Evolutionary conservation across 352 stramenopile genomes (phyloP), one percentile per base, ranked within the genome.

Genomic region (Pythium scleroteichum): DNA sequence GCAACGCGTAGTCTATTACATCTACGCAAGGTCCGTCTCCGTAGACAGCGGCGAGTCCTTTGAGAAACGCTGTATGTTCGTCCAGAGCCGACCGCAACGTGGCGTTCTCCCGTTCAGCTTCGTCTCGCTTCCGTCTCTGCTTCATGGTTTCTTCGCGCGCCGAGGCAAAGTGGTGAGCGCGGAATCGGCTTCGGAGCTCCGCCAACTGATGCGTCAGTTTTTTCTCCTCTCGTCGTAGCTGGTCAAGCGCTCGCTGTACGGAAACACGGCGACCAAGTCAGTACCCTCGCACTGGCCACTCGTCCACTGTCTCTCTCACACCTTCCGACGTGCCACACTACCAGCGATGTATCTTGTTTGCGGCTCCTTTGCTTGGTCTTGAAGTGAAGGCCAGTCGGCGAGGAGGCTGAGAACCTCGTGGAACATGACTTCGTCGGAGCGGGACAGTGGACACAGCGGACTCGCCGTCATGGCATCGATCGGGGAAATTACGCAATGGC

Each of bases 341-440:
- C 38, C 38, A 44, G 14, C 29, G 29, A 10, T 10, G 10, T 35
- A 13, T 44, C 17, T 44, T 44, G 38, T 5, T 13, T 44, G 13
- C 4, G 38, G 38, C 38, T 19, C 7, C n/a, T n/a, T n/a, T 5
- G 29, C 5, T 35, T 51, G 20, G 22, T 53, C 46, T 4, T 24
- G 23, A 2, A 17, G 19, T 16, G 46, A 52, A 14, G 23, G 17
- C 46, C 22, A 33, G 23, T 52, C 47, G 14, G 47, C 26, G 4
- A 53, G 47, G 16, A 53, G 47, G 4, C 24, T 26, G 16, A 53
- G 47, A 9, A 53, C 16, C 26, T 53, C 47, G 9, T 26, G 38
- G 27, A 53, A 29, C 47, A 53, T 41, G 47, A 22, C 47, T 23
- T 41, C 47, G 6, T 53, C 47, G 4, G 29, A 5, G 29, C 29